Evolutionary conservation across 2,329 filamentous ascomycete genomes (phyloP).

Genomic region (Talaromyces sp.): DNA sequence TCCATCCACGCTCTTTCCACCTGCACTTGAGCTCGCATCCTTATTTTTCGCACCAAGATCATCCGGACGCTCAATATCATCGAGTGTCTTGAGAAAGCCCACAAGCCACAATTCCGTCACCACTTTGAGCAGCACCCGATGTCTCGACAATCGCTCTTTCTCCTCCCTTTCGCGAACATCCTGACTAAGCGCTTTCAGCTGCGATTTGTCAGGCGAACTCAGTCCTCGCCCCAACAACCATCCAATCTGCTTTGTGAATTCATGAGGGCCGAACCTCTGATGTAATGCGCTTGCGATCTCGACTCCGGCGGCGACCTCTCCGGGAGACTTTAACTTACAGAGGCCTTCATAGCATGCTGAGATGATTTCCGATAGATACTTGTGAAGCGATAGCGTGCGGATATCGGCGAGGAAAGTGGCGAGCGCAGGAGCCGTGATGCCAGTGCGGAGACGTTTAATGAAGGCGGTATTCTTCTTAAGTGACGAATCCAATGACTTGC

Average conservation of each 20-base stretch:
- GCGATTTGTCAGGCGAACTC: conserved; percentile 80
- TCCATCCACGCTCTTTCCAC: conserved; percentile 47
- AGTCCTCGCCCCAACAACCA: conserved; percentile 90
- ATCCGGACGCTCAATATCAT: conserved; percentile 61
- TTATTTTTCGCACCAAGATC: conserved; percentile 54
- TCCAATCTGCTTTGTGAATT: conserved; percentile 86
- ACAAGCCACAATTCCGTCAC: conserved; percentile 96
- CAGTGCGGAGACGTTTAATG: conserved; percentile 90
- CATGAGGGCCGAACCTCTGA: conserved; percentile 82
- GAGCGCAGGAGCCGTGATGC: conserved; percentile 72
- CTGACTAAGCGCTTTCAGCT: conserved; percentile 68
- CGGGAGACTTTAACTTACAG: conserved; percentile 82
- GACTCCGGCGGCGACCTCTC: conserved; percentile 85
- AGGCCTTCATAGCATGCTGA: conserved; percentile 93
- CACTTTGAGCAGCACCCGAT: conserved; percentile 78
- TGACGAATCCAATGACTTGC: conserved; percentile 80
- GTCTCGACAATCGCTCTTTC: conserved; percentile 82
- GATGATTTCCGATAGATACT: conserved; percentile 95
- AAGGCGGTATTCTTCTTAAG: conserved; percentile 98
- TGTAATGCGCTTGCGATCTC: conserved; percentile 94
- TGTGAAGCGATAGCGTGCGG: conserved; percentile 82
- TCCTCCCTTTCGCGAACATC: conserved; percentile 92
- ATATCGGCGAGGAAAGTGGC: conserved; percentile 86
- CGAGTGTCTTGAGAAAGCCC: conserved; percentile 75
- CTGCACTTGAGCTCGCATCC: conserved; percentile 41